Conservation (phyloP, 2,329 filamentous ascomycete genomes). For the Sporothrix humicola region DNA sequence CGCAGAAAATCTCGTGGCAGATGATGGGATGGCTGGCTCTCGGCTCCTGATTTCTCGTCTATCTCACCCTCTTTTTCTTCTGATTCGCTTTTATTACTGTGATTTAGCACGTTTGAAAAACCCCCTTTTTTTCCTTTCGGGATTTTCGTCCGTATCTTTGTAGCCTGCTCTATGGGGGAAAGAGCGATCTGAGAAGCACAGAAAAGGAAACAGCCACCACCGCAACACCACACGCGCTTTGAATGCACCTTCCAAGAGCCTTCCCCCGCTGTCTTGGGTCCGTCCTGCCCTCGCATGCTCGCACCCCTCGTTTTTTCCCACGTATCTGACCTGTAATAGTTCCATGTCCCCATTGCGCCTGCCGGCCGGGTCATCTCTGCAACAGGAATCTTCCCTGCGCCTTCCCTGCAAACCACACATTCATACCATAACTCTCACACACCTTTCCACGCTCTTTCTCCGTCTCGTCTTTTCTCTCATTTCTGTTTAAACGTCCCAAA, state of each 20-base stretch:
- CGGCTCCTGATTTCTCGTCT: conserved; percentile 10
- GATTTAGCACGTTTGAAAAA: neutral
- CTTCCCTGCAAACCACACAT: conserved; percentile 22
- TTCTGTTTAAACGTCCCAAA: neutral
- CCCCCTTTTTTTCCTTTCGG: neutral
- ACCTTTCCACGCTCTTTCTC: neutral
- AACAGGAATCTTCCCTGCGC: conserved; percentile 2
- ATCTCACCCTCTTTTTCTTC: neutral
- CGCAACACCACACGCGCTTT: too few species aligned
- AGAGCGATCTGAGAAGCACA: conserved; percentile 3
- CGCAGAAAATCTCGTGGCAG: conserved; percentile 15
- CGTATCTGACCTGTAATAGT: neutral
- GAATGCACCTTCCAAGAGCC: neutral
- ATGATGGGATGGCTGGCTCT: neutral
- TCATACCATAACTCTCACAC: neutral
- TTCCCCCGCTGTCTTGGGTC: neutral
- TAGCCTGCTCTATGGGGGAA: conserved; percentile 10
- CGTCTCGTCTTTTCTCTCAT: neutral
- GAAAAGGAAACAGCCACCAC: neutral
- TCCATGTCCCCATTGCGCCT: neutral
- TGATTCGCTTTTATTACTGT: neutral
- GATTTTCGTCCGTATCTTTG: conserved; percentile 25
- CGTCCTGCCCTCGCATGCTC: conserved; percentile 13
- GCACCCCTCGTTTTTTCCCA: conserved; percentile 1
- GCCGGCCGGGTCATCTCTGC: conserved; percentile 21